A percentile compares a stretch with the other conserved stretches of the same genome.
These are phyloP conservation scores for Nemophila menziesii DNA, from an alignment of 257 asterid genomes.

Conservation along the genomic window DNA sequence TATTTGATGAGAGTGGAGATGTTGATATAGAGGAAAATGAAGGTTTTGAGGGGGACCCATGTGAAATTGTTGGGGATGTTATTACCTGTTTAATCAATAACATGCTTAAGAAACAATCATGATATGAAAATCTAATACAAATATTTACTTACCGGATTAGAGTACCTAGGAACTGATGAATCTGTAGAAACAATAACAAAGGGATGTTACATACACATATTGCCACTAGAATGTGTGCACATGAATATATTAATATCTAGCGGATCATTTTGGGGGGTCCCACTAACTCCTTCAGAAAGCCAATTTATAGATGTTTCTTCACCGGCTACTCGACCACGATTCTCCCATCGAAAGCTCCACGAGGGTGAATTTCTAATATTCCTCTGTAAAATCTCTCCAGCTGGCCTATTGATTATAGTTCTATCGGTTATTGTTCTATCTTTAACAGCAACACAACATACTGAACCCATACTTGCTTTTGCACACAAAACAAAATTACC, in stretches of 20 bases:
- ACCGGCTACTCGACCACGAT: slow-evolving; percentile 79
- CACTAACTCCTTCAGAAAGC: slow-evolving; percentile 38
- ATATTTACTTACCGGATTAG: too few relatives aligned
- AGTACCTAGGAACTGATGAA: slow-evolving; percentile 13
- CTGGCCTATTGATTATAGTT: slow-evolving; percentile 58
- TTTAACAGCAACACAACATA: slow-evolving; percentile 88
- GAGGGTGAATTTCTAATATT: slow-evolving; percentile 73
- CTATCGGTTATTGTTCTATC: slow-evolving; percentile 48
- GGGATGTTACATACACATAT: too few relatives aligned
- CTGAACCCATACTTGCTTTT: slow-evolving; percentile 87
- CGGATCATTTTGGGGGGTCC: slow-evolving; percentile 23
- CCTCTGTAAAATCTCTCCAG: slow-evolving; percentile 49
- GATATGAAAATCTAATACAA: too few relatives aligned
- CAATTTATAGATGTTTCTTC: slow-evolving; percentile 71
- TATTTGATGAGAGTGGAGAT: slow-evolving; percentile 56
- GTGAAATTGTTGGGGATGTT: slow-evolving; percentile 35
- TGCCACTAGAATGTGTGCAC: too few relatives aligned
- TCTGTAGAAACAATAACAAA: slow-evolving; percentile 19
- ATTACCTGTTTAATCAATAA: too few relatives aligned
- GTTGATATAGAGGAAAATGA: slow-evolving; percentile 65
- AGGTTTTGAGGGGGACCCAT: slow-evolving; percentile 55
- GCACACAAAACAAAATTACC: too few relatives aligned
- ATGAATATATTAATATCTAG: slow-evolving; percentile 38
- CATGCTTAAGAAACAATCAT: too few relatives aligned
- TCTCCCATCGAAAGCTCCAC: slow-evolving; percentile 98